Evolutionary conservation across 108 stramenopile genomes (phyloP), one percentile per base, ranked within the genome.

Genomic region (Fragilariopsis cylindrus): DNA sequence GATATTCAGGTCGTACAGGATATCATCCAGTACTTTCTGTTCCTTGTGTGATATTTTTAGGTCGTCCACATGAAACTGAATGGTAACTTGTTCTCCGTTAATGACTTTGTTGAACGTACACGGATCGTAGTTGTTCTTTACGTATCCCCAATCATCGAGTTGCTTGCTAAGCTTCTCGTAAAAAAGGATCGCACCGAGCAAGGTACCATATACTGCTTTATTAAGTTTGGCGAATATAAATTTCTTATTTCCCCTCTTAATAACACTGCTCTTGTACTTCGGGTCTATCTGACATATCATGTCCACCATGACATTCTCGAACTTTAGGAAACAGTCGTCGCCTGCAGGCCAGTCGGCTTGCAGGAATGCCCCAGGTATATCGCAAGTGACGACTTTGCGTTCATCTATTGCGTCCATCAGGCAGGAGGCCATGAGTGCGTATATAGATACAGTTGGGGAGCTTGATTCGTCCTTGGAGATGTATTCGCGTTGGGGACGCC

Each of bases 11-110:
- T 21, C 21, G 21, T 21, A 21, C 21, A 21, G 21, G 21, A 47
- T 47, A 21, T 21, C 21, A 21, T 21, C 21, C 21, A 21, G 21
- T 21, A 75, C 74, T 13, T 63, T 39, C 4, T 57, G 7, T 50
- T 74, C 60, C 9, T 67, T 67, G 48, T 82, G 81, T 7, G 56
- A 57, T 13, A 57, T 74, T 54, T 84, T 87, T 11, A 84, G 63
- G 55, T 87, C 87, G 57, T 88, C 21, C 21, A 21, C 21, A 67
- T 84, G 75, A 83, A 83, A 87, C 3, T 46, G 7, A 9, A 85
- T 69, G 4, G 84, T 81, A 53, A 70, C 74, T 45, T 84, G 84
- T 19, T 68, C 65, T 45, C 84, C 83, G n/a, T 82, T 64, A n/a
- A 79, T 58, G 54, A 71, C 60, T 55, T 85, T 81, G 78, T 85